Conservation (phyloP, 129 eudicot species). For the Solidago caesia region DNA sequence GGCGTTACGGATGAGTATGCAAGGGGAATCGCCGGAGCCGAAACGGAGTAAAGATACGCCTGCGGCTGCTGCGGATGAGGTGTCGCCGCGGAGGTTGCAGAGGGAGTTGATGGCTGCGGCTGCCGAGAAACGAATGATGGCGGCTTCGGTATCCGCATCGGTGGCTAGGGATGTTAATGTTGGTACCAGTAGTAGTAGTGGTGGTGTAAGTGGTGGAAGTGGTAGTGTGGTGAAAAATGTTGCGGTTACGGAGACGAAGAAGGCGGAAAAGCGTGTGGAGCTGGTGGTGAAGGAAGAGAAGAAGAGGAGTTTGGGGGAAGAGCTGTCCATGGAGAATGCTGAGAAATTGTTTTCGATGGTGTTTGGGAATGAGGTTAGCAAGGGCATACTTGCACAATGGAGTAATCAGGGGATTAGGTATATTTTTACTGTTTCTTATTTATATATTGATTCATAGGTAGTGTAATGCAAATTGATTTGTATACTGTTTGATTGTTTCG, state of each 20-base stretch:
- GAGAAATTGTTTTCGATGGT: conserved; percentile 63
- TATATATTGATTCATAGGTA: too few relatives aligned
- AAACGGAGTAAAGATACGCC: conserved; percentile 66
- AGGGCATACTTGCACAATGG: conserved; percentile 89
- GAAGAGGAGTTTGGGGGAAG: conserved; percentile 34
- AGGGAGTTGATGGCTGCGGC: conserved; percentile 95
- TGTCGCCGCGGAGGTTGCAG: conserved; percentile 51
- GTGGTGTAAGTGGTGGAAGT: conserved; percentile 8
- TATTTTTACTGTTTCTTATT: background rate
- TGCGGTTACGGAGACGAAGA: conserved; percentile 11
- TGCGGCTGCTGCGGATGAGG: conserved; percentile 51
- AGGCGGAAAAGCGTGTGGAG: conserved; percentile 20
- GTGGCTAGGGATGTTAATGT: background rate
- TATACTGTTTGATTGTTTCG: background rate
- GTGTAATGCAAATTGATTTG: conserved; percentile 1
- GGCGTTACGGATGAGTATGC: conserved; percentile 91
- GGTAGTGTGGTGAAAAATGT: conserved; percentile 16
- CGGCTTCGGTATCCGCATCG: conserved; percentile 23
- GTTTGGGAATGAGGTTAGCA: conserved; percentile 59
- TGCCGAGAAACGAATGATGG: conserved; percentile 80
- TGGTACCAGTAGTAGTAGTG: conserved; percentile 18
- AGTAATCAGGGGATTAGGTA: conserved; percentile 98
- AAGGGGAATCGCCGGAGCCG: conserved; percentile 80
- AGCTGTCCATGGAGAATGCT: conserved; percentile 50
- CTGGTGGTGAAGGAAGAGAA: conserved; percentile 36